A percentile compares a stretch with the other conserved stretches of the same genome.
Conservation (phyloP, 805 yeast species). For the Dipodascus geniculatus region DNA sequence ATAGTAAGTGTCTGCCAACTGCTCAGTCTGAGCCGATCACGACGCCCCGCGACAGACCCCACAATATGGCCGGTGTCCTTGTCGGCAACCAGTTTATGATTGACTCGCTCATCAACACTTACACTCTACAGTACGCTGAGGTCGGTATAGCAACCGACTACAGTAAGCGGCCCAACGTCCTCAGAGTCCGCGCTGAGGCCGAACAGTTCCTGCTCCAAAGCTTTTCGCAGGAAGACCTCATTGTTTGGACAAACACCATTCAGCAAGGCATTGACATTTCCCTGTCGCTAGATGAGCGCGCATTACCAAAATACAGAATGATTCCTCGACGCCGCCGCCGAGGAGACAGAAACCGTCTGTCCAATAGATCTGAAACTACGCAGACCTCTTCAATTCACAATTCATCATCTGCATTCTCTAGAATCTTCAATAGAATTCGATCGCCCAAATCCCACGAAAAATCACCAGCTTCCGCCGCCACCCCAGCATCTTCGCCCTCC, state of each 20-base stretch:
- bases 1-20: not conserved
- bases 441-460: not conserved
- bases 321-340: conserved; percentile 49
- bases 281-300: conserved; percentile 60
- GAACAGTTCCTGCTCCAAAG: conserved; percentile 71
- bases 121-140: conserved; percentile 72
- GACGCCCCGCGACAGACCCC: conserved; percentile 1
- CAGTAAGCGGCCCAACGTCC: conserved; percentile 51
- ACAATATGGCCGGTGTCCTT: conserved; percentile 2
- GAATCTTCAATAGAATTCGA: not conserved
- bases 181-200: conserved; percentile 69
- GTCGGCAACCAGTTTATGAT: conserved; percentile 10
- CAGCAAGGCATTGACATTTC: conserved; percentile 71
- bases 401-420: not conserved
- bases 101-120: conserved; percentile 34
- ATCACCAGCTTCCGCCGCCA: not conserved
- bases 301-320: conserved; percentile 63
- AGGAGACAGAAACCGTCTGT: not conserved
- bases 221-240: conserved; percentile 47
- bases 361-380: not conserved
- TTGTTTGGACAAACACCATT: conserved; percentile 67
- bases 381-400: not conserved
- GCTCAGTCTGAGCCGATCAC: not conserved
- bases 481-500: not conserved
- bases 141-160: conserved; percentile 83